Evolutionary conservation across 1,284 basidiomycete species (phyloP).

Genomic region (Mycena citricolor): DNA sequence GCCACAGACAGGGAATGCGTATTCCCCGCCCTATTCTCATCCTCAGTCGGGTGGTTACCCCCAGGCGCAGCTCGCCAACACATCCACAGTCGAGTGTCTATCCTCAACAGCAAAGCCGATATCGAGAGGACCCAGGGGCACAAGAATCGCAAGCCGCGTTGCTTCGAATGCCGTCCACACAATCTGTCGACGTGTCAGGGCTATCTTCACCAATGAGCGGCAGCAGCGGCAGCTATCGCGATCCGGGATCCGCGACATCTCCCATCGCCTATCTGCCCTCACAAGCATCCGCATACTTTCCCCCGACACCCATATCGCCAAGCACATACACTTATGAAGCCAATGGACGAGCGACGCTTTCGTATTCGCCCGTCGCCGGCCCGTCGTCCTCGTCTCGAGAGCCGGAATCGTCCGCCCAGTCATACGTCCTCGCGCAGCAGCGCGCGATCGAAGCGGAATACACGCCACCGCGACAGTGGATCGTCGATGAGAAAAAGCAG

Average conservation of each 20-base stretch:
- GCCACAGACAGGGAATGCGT: too few relatives aligned
- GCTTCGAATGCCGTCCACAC: too few relatives aligned
- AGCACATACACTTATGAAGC: slow-evolving; percentile 1
- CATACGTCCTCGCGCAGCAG: slow-evolving; percentile 16
- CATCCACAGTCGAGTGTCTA: too few relatives aligned
- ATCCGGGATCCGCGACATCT: not conserved
- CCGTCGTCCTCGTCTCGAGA: not conserved
- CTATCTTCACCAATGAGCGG: too few relatives aligned
- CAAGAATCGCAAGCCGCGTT: too few relatives aligned
- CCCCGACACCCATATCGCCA: not conserved
- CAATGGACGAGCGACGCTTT: not conserved
- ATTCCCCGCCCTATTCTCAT: too few relatives aligned
- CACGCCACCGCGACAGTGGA: slow-evolving; percentile 8
- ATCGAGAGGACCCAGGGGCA: too few relatives aligned
- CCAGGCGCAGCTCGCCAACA: too few relatives aligned
- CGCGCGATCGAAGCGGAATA: slow-evolving; percentile 19
- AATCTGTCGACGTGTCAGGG: too few relatives aligned
- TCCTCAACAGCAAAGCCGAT: too few relatives aligned
- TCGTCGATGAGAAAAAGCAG: slow-evolving; percentile 9
- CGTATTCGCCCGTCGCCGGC: not conserved
- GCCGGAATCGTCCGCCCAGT: not conserved
- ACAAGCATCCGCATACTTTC: not conserved
- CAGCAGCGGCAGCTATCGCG: slow-evolving; percentile 1
- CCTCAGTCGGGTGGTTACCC: too few relatives aligned
- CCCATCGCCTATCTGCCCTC: not conserved